Evolutionary conservation across 352 stramenopile genomes (phyloP).

Genomic region (Phytophthora sansomeana): DNA sequence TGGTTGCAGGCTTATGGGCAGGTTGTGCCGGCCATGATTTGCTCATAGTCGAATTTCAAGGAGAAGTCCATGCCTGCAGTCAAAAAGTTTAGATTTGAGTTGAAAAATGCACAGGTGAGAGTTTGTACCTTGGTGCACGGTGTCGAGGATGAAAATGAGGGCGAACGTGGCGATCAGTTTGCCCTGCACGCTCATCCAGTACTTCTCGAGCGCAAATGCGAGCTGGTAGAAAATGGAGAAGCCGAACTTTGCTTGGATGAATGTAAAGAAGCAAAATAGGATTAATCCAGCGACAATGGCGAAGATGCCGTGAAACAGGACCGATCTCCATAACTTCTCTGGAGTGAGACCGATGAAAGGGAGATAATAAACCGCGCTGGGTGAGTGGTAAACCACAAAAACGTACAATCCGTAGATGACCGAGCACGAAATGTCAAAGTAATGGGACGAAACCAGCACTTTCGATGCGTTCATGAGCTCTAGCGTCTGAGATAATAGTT

Average conservation of each 20-base stretch:
- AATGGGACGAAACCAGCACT: constrained; percentile 35
- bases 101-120: not conserved
- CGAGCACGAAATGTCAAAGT: constrained; percentile 35
- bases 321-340: constrained; percentile 3
- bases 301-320: constrained; percentile 10
- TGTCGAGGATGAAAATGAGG: constrained; percentile 39
- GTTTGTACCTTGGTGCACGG: constrained; percentile 19
- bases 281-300: constrained; percentile 13
- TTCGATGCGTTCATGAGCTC: constrained; percentile 36
- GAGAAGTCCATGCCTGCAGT: constrained; percentile 7
- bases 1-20: not conserved
- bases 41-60: constrained; percentile 7
- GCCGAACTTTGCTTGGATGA: constrained; percentile 35
- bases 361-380: constrained; percentile 20
- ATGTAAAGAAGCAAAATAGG: constrained; percentile 19
- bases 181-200: constrained; percentile 36
- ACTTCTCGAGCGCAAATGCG: constrained; percentile 45
- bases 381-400: constrained; percentile 18
- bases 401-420: constrained; percentile 38
- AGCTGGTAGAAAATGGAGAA: constrained; percentile 34
- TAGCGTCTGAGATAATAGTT: constrained; percentile 26
- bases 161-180: constrained; percentile 31
- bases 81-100: not conserved
- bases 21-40: not conserved
- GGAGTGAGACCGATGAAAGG: constrained; percentile 14